These are phyloP conservation scores for Trichophyton simii DNA, from an alignment of 2,329 filamentous ascomycete species.

Conservation along the genomic window DNA sequence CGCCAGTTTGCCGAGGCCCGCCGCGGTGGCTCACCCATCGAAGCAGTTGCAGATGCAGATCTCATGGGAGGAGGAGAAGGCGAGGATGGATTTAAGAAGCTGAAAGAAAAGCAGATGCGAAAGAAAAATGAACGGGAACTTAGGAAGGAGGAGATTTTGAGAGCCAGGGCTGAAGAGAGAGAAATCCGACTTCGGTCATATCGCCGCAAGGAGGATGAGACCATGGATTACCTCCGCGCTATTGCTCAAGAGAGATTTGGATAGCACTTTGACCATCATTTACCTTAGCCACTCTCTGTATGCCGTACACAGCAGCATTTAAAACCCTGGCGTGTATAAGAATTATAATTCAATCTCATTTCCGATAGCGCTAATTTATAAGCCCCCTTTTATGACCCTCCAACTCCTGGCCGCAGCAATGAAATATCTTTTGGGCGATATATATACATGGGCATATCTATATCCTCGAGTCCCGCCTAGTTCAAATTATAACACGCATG, in stretches of 20 bases:
- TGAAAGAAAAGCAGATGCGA: conserved; percentile 52
- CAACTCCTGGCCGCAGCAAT: conserved; percentile 2
- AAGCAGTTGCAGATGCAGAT: conserved; percentile 59
- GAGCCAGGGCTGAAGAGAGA: conserved; percentile 64
- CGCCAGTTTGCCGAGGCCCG: conserved; percentile 54
- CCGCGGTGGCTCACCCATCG: conserved; percentile 47
- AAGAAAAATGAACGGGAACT: conserved; percentile 78
- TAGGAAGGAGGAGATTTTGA: conserved; percentile 63
- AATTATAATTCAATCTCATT: background rate
- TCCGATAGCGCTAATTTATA: background rate
- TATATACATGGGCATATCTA: conserved; percentile 4
- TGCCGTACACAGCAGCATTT: background rate
- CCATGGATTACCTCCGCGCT: conserved; percentile 66
- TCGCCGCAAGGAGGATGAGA: conserved; percentile 66
- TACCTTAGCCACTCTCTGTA: no score
- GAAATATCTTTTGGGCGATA: conserved; percentile 1
- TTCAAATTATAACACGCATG: conserved; percentile 3
- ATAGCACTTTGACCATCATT: conserved; percentile 16
- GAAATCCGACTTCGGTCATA: conserved; percentile 62
- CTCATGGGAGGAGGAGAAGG: conserved; percentile 58
- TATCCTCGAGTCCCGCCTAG: conserved; percentile 1
- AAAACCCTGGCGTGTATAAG: background rate
- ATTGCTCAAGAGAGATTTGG: conserved; percentile 72
- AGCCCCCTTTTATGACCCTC: background rate
- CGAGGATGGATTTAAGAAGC: conserved; percentile 51